Base-by-base conservation (phyloP, 208 protist species). In the Crithidia expoeki region DNA sequence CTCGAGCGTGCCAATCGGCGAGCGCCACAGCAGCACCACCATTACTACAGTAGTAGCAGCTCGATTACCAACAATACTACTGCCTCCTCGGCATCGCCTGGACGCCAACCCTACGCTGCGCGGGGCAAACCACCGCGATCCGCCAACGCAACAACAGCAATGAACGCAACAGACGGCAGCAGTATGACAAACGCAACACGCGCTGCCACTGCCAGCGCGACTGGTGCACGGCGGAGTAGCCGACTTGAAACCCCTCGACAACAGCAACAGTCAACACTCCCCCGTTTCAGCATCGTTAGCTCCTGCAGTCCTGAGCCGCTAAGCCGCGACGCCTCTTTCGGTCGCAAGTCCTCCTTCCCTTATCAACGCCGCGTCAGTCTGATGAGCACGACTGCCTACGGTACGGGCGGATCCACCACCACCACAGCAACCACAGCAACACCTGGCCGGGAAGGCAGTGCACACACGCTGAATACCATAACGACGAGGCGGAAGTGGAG, bases 1-100 rank as follows among this genome's bases (percentile, higher is more conserved):
- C 25, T 74, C 34, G 69, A 74, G 44, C 28, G 46, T 34, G 60
- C 40, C 23, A 60, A 47, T 17, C 21, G 50, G 2, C 57, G 51
- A 32, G 27, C 36, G 17, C 46, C 47, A 12, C 46, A 30, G 30
- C 32, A 27, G n/a, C n/a, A n/a, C n/a, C n/a, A n/a, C n/a, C n/a
- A n/a, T n/a, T n/a, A n/a, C n/a, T n/a, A n/a, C n/a, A n/a, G n/a
- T n/a, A n/a, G n/a, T n/a, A n/a, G n/a, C n/a, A n/a, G n/a, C n/a
- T n/a, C n/a, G 33, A 40, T 11, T 10, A 50, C 19, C 42, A 23
- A 12, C 2, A 34, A 30, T 30, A 23, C 11, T 7, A 46, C 11
- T 38, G 51, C 23, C 28, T 21, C 28, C 7, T 30, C 51, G n/a
- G n/a, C n/a, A n/a, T n/a, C n/a, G n/a, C n/a, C n/a, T 7, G 23